A percentile compares a stretch with the other conserved stretches of the same genome.
Conservation (phyloP, 2,329 filamentous ascomycete species). For the Aureobasidium sp. region DNA sequence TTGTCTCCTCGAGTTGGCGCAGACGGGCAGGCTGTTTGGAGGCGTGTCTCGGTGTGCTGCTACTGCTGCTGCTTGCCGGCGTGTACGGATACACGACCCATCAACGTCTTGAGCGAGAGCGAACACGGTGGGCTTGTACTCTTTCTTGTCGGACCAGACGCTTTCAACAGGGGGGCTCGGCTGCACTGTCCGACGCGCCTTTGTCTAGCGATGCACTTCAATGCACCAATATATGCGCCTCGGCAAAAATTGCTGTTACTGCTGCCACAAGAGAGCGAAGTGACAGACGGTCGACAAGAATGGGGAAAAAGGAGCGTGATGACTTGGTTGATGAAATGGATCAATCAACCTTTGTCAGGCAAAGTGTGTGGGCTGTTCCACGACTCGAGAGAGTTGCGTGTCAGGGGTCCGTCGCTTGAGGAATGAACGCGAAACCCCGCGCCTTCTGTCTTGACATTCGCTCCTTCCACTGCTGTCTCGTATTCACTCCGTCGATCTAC, state of each 20-base stretch:
- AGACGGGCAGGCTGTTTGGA: not conserved
- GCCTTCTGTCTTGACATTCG: not conserved
- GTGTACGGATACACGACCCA: not conserved
- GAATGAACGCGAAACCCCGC: not conserved
- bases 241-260: not conserved
- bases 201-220: not conserved
- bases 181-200: conserved; percentile 2
- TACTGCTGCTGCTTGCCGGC: not conserved
- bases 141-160: not conserved
- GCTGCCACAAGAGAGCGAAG: not conserved
- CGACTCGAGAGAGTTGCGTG: not conserved
- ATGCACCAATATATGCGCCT: not conserved
- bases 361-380: not conserved
- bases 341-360: not conserved
- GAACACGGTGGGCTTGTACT: not conserved
- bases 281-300: not conserved
- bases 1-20: not conserved
- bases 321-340: not conserved
- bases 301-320: not conserved
- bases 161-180: conserved; percentile 7
- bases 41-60: not conserved
- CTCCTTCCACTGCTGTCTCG: not conserved
- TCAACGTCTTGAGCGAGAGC: not conserved
- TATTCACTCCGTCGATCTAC: not conserved
- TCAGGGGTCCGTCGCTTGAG: not conserved